Conservation (phyloP, 305 asterid species). For the Striga hermonthica region DNA sequence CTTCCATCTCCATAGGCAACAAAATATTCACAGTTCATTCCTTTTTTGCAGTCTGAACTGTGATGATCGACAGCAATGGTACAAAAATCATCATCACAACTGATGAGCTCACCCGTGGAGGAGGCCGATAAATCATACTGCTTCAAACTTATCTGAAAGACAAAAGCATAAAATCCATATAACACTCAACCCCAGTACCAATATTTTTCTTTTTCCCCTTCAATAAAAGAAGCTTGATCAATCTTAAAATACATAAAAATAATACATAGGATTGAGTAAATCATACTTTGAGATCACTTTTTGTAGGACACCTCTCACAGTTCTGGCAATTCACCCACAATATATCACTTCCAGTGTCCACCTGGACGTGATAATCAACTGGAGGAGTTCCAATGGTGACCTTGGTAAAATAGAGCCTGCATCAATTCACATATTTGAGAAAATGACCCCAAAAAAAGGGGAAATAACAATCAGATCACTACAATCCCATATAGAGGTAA, state of each 20-base stretch:
- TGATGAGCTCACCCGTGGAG: slow-evolving; percentile 52
- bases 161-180: slow-evolving; percentile 25
- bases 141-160: slow-evolving; percentile 61
- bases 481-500: too few relatives aligned
- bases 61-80: slow-evolving; percentile 42
- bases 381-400: slow-evolving; percentile 90
- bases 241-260: neutral
- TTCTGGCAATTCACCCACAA: slow-evolving; percentile 91
- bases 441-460: neutral
- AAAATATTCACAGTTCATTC: slow-evolving; percentile 65
- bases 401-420: slow-evolving; percentile 91
- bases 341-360: slow-evolving; percentile 98
- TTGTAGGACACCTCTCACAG: slow-evolving; percentile 74
- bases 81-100: slow-evolving; percentile 82
- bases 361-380: slow-evolving; percentile 80
- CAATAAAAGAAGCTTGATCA: neutral
- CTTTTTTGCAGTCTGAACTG: slow-evolving; percentile 59
- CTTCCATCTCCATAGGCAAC: slow-evolving; percentile 83
- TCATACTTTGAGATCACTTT: slow-evolving; percentile 77
- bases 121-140: slow-evolving; percentile 71
- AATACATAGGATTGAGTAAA: neutral
- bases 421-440: slow-evolving; percentile 29
- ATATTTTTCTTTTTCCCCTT: neutral
- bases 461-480: neutral
- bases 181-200: slow-evolving; percentile 26